Evolutionary conservation across 2,329 filamentous ascomycete genomes (phyloP).

Genomic region (Aspergillus niger): DNA sequence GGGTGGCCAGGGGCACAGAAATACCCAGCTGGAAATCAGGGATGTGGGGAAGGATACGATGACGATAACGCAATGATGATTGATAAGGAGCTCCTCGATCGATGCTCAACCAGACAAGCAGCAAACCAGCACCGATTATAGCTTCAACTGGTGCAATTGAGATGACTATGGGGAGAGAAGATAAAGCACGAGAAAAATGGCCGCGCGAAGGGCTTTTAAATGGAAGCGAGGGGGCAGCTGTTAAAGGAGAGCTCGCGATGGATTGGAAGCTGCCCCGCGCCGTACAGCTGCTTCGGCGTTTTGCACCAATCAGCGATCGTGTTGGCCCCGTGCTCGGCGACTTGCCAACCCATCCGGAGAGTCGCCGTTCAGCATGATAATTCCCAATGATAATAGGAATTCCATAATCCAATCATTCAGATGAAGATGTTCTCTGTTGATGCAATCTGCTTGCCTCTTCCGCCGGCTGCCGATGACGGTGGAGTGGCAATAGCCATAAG

Average conservation of each 20-base stretch:
- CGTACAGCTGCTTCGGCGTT: slow-evolving; percentile 12
- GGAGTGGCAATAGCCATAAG: neutral
- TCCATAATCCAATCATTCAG: neutral
- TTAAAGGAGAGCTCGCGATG: slow-evolving; percentile 3
- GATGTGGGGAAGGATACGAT: neutral
- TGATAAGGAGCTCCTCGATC: neutral
- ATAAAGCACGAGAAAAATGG: neutral
- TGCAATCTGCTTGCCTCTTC: neutral
- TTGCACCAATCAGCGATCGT: slow-evolving; percentile 11
- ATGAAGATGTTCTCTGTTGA: neutral
- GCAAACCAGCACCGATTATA: neutral
- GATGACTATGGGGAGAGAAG: neutral
- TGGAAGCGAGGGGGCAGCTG: slow-evolving; percentile 5
- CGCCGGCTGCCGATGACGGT: neutral
- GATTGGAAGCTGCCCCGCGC: slow-evolving; percentile 8
- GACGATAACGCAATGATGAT: slow-evolving; percentile 5
- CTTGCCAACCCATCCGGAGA: neutral
- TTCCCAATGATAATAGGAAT: slow-evolving; percentile 2
- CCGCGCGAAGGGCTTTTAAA: slow-evolving; percentile 8
- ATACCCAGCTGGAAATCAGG: neutral
- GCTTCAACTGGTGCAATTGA: neutral
- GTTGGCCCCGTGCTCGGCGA: slow-evolving; percentile 1
- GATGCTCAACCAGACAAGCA: neutral
- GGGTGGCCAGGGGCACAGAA: neutral
- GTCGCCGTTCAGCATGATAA: neutral